Base-by-base conservation (phyloP, 176 grass and related monocot species). In the Leersia perrieri region DNA sequence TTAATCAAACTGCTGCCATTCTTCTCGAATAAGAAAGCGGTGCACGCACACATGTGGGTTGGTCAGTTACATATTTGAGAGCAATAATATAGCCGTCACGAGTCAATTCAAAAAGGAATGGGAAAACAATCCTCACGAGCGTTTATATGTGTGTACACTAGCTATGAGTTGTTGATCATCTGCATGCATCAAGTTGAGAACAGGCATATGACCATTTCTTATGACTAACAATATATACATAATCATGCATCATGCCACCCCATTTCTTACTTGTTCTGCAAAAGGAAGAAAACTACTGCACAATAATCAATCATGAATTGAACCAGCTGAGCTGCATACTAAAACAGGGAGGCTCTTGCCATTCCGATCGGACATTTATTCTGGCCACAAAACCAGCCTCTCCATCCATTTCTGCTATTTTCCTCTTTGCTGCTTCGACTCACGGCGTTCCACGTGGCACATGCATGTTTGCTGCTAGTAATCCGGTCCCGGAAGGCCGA, bases 401-500 rank as follows among this genome's bases (percentile, higher is more conserved):
- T 25, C 2, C 10, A 28, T 42, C 47, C 62, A 16, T 10, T 66
- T 3, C 45, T 67, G 25, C 29, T 22, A 4, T 34, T 30, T 30
- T 22, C 44, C 15, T 20, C 4, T 30, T 6, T 14, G 18, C 3
- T 12, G 40, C 71, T 33, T 2, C 33, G 40, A 1, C 68, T 78
- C 68, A 29, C 66, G 1, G 18, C 0, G 1, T 33, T 64, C 32
- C 76, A 70, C 76, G 70, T 57, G 77, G 49, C 82, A 2, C 70
- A 33, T 66, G 31, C 82, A 3, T 81, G 40, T 66, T 63, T 77
- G 15, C 27, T 77, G 15, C 27, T 44, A 85, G 57, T 89, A 60
- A 89, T 31, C 62, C 25, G n/a, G n/a, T n/a, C n/a, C n/a, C n/a
- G 63, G 29, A 41, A 44, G 13, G 26, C 9, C 25, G 47, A n/a